Evolutionary conservation across 768 basidiomycete species (phyloP).

Genomic region (Fomitopsis serialis): DNA sequence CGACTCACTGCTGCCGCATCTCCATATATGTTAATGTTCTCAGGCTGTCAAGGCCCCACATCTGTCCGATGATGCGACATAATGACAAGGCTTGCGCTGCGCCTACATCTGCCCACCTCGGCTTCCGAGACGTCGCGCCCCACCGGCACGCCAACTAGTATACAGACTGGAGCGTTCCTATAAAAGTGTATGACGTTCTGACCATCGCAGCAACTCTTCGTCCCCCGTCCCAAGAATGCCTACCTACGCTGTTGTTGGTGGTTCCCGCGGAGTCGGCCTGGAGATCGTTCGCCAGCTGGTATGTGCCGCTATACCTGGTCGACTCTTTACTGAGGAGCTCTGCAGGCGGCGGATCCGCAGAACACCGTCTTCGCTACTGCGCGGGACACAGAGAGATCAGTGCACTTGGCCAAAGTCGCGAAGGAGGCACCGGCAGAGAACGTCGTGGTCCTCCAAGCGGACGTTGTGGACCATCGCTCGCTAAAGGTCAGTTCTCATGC

Average conservation of each 20-base stretch:
- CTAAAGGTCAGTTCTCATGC: conserved; percentile 17
- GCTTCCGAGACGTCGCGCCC: too few relatives aligned
- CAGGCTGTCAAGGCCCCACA: too few relatives aligned
- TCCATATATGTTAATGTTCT: too few relatives aligned
- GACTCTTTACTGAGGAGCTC: background rate
- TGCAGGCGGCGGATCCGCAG: background rate
- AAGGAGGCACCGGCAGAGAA: conserved; percentile 12
- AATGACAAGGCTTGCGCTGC: too few relatives aligned
- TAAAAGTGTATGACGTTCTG: too few relatives aligned
- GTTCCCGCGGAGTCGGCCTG: conserved; percentile 18
- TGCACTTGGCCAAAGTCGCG: conserved; percentile 2
- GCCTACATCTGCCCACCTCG: too few relatives aligned
- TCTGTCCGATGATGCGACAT: too few relatives aligned
- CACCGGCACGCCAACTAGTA: too few relatives aligned
- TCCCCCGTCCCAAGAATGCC: conserved; percentile 9
- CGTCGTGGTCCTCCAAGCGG: conserved; percentile 30
- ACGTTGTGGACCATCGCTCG: conserved; percentile 26
- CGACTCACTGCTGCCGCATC: too few relatives aligned
- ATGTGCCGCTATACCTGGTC: background rate
- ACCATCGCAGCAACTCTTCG: too few relatives aligned
- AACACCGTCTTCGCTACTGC: conserved; percentile 19
- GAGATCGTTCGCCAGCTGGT: conserved; percentile 9
- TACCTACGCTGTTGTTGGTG: conserved; percentile 18
- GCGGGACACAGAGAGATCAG: conserved; percentile 10
- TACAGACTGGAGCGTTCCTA: too few relatives aligned